These are phyloP conservation scores for Excoecaria agallocha DNA, from an alignment of 345 rosid genomes.

Conservation along the genomic window DNA sequence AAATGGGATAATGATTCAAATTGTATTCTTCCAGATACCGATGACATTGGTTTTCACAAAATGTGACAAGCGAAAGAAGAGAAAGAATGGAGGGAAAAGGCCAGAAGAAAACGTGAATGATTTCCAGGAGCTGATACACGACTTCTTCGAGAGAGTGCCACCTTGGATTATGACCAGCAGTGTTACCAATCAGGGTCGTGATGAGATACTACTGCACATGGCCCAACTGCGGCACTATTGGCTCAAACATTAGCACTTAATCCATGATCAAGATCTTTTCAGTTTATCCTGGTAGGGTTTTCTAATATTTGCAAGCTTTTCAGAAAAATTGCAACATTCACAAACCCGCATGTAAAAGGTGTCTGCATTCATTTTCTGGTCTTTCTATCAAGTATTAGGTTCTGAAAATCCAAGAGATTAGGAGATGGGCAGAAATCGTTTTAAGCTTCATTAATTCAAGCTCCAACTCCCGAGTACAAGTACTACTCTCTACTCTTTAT, in stretches of 20 bases:
- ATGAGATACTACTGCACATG: constrained; percentile 91
- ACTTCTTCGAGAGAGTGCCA: constrained; percentile 76
- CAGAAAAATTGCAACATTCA: not conserved
- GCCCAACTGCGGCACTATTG: constrained; percentile 95
- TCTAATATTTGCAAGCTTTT: not conserved
- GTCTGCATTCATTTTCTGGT: not conserved
- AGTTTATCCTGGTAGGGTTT: not conserved
- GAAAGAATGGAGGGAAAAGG: constrained; percentile 80
- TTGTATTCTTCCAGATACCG: constrained; percentile 52
- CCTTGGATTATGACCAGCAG: constrained; percentile 99
- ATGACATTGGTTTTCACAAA: constrained; percentile 94
- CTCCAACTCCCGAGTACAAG: too few relatives aligned
- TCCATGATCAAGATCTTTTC: not conserved
- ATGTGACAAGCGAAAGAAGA: constrained; percentile 96
- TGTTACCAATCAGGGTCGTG: constrained; percentile 92
- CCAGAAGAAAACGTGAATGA: constrained; percentile 75
- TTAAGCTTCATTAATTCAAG: too few relatives aligned
- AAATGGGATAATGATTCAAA: not conserved
- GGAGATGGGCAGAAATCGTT: not conserved
- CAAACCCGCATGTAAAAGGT: not conserved
- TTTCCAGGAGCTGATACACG: constrained; percentile 73
- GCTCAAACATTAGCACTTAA: constrained; percentile 59
- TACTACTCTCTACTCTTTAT: not conserved
- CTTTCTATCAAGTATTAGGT: too few relatives aligned
- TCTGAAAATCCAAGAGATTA: not conserved